A percentile compares a stretch with the other conserved stretches of the same genome.
These are phyloP conservation scores for Pyricularia grisea DNA, from an alignment of 2,329 filamentous ascomycete species.

Conservation along the genomic window DNA sequence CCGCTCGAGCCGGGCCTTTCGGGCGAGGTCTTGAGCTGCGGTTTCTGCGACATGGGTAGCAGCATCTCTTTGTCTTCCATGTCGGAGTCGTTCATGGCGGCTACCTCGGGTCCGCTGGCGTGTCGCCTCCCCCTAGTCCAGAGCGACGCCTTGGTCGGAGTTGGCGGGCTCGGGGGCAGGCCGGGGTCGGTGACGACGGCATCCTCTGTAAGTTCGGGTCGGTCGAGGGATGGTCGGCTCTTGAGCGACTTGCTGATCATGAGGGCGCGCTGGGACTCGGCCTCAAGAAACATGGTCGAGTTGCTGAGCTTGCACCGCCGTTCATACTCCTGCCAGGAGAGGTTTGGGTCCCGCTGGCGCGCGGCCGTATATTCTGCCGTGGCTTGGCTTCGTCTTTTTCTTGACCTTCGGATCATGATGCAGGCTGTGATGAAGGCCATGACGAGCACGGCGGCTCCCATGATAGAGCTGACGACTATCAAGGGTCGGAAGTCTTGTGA, in stretches of 20 bases:
- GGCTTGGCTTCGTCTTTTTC: conserved; percentile 5
- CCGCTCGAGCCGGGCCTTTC: not conserved
- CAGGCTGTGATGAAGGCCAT: not conserved
- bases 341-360: conserved; percentile 11
- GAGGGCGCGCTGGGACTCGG: conserved; percentile 12
- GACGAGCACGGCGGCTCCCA: not conserved
- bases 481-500: not conserved
- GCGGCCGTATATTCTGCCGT: conserved; percentile 8
- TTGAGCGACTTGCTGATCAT: conserved; percentile 15
- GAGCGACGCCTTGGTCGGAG: not conserved
- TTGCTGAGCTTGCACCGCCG: conserved; percentile 10
- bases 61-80: conserved; percentile 5
- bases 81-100: not conserved
- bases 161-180: not conserved
- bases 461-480: not conserved
- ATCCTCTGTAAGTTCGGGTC: not conserved
- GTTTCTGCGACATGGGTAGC: not conserved
- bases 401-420: conserved; percentile 5
- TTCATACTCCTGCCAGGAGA: conserved; percentile 14
- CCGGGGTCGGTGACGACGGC: not conserved
- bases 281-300: conserved; percentile 12
- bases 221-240: conserved; percentile 11
- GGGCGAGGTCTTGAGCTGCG: not conserved
- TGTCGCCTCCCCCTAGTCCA: not conserved
- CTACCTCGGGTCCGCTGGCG: not conserved